Evolutionary conservation across 2,329 filamentous ascomycete genomes (phyloP).

Genomic region (Fusarium ramigenum): DNA sequence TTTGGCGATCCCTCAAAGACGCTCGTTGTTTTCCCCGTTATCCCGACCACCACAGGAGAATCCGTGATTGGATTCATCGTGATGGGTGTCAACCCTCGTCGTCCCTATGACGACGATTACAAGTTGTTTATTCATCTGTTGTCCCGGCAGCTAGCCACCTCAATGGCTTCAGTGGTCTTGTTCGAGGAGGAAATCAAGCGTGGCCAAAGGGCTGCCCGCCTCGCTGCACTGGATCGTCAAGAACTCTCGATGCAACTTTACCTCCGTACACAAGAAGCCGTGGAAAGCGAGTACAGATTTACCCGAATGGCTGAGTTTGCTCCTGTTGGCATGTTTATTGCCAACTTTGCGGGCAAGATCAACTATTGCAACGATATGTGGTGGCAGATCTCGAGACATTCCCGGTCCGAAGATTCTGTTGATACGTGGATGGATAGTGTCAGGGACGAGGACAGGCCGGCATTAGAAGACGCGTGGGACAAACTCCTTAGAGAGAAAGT

Average conservation of each 20-base stretch:
- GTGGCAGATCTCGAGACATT: conserved; percentile 75
- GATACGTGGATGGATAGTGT: conserved; percentile 79
- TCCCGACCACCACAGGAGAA: conserved; percentile 76
- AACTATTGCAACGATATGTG: conserved; percentile 86
- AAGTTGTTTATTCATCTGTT: conserved; percentile 79
- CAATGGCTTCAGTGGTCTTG: conserved; percentile 81
- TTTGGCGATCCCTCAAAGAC: conserved; percentile 76
- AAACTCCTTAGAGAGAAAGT: conserved; percentile 68
- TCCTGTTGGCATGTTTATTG: conserved; percentile 86
- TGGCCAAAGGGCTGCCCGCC: conserved; percentile 75
- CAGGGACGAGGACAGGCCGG: conserved; percentile 69
- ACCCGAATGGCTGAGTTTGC: conserved; percentile 86
- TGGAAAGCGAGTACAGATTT: conserved; percentile 79
- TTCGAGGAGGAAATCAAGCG: conserved; percentile 85
- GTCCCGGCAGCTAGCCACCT: conserved; percentile 79
- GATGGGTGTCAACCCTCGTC: conserved; percentile 79
- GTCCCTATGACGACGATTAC: conserved; percentile 84
- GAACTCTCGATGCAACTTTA: conserved; percentile 80
- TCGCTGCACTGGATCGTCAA: conserved; percentile 80
- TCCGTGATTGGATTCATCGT: conserved; percentile 81
- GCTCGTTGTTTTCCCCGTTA: conserved; percentile 80
- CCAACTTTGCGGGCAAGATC: conserved; percentile 74
- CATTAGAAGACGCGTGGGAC: conserved; percentile 69
- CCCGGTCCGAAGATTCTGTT: conserved; percentile 65
- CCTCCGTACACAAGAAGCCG: conserved; percentile 68